Evolutionary conservation across 306 rosid genomes (phyloP), one percentile per base, ranked within the genome.

Genomic region (Inga laurina): DNA sequence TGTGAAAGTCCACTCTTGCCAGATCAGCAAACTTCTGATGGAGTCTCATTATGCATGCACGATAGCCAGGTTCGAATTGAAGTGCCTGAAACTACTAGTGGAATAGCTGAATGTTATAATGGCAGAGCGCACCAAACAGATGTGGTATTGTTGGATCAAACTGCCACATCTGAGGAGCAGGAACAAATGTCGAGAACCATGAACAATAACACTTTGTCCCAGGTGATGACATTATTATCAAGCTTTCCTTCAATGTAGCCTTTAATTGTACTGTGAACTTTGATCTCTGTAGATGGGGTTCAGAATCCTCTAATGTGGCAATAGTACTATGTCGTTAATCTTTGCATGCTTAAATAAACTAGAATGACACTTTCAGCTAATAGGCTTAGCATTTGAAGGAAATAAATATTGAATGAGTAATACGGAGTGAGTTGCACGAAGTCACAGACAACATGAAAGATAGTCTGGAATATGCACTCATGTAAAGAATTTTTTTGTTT

Each of bases 261-360:
- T 48, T 68, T 75, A 78, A 51, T 74, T 34, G 75, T 80, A 65
- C 45, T 79, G 51, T 57, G 72, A 75, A 51, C 57, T 74, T 18
- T 79, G 27, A 46, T 77, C 39, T 70, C 83, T 72, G 57, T 68
- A 19, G 74, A 82, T 84, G 84, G 88, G 90, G 91, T 86, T 34
- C 18, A 24, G 21, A 57, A 22, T 56, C 54, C 52, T 56, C 12
- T 39, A 76, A 8, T 39, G n/a, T 44, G 52, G 61, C 41, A 11
- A 34, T 75, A 1, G 22, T 35, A 21, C n/a, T 35, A 34, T 11
- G 21, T 52, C 54, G 30, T 75, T 11, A 34, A 52, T 52, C 48
- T 52, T 34, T 12, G 21, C 79, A 51, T 75, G 49, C 66, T 52
- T 52, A 16, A 27, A 52, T 75, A 30, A 48, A 30, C 43, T 46